Percentiles rank a stretch among this genome's conserved stretches.
Evolutionary conservation across 371 early-diverging fungal genomes (phyloP).

Genomic region (Syncephalastrum racemosum): DNA sequence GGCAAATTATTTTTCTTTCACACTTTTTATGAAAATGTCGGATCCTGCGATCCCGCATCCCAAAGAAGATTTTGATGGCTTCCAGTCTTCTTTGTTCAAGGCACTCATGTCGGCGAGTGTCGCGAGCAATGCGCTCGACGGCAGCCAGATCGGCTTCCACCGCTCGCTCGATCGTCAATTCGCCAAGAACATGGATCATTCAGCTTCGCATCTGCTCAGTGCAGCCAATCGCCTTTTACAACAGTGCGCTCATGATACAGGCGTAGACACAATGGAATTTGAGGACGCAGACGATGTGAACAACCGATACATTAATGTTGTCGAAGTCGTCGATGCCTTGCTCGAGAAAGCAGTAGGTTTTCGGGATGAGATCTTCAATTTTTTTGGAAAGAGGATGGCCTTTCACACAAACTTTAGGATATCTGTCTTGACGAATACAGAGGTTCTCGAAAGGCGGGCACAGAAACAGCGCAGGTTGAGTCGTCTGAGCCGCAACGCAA

Average conservation of each 20-base stretch:
- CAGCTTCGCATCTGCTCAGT: slow-evolving; percentile 51
- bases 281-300: slow-evolving; percentile 71
- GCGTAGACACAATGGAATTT: slow-evolving; percentile 22
- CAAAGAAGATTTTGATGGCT: slow-evolving; percentile 52
- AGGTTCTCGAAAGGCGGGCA: too few species aligned
- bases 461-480: too few species aligned
- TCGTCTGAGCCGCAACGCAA: too few species aligned
- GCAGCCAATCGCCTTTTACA: slow-evolving; percentile 61
- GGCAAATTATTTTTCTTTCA: too few species aligned
- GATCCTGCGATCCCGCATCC: slow-evolving; percentile 33
- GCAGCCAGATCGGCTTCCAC: slow-evolving; percentile 70
- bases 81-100: slow-evolving; percentile 55
- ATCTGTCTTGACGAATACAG: slow-evolving; percentile 50
- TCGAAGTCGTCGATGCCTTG: slow-evolving; percentile 81
- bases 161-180: slow-evolving; percentile 66
- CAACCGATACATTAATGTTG: slow-evolving; percentile 63
- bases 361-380: neutral
- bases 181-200: slow-evolving; percentile 53
- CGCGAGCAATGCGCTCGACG: slow-evolving; percentile 62
- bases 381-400: neutral
- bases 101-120: slow-evolving; percentile 64
- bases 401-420: slow-evolving; percentile 30
- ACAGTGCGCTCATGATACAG: slow-evolving; percentile 41
- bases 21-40: too few species aligned
- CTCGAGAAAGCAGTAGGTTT: slow-evolving; percentile 77